Conservation (phyloP, 2,329 filamentous ascomycete species). For the Neurospora sp. region DNA sequence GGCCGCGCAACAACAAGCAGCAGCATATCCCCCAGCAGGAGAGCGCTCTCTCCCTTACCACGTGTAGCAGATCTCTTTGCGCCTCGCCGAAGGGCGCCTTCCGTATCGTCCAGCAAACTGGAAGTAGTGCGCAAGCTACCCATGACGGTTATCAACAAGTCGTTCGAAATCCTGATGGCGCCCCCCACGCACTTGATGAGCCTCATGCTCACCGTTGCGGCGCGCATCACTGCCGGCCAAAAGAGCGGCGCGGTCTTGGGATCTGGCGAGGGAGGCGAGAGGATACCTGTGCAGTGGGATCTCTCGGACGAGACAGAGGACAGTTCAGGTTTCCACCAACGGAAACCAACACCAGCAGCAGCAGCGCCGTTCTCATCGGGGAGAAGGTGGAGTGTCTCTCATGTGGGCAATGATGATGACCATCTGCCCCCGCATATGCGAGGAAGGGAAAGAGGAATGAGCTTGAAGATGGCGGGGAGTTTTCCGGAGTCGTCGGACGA, state of each 20-base stretch:
- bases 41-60: slow-evolving; percentile 58
- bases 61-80: slow-evolving; percentile 57
- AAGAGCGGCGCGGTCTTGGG: slow-evolving; percentile 53
- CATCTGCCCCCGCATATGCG: background rate
- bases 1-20: slow-evolving; percentile 43
- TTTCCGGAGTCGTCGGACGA: slow-evolving; percentile 17
- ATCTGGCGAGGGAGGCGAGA: slow-evolving; percentile 41
- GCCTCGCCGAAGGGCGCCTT: slow-evolving; percentile 25
- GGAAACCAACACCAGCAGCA: background rate
- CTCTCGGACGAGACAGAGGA: slow-evolving; percentile 48
- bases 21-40: slow-evolving; percentile 39
- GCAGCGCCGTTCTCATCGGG: slow-evolving; percentile 1
- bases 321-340: background rate
- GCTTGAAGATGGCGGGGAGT: slow-evolving; percentile 18
- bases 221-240: slow-evolving; percentile 57
- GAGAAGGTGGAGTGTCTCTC: background rate
- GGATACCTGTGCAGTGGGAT: slow-evolving; percentile 51
- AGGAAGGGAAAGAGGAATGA: slow-evolving; percentile 3
- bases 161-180: slow-evolving; percentile 64
- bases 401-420: background rate
- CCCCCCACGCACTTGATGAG: slow-evolving; percentile 72
- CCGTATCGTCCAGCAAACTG: slow-evolving; percentile 24
- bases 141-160: slow-evolving; percentile 63
- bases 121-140: slow-evolving; percentile 43
- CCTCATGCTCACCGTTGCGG: slow-evolving; percentile 73